phyloP scores from a whole-genome alignment of 805 yeast species.

The Metschnikowia matae region DNA sequence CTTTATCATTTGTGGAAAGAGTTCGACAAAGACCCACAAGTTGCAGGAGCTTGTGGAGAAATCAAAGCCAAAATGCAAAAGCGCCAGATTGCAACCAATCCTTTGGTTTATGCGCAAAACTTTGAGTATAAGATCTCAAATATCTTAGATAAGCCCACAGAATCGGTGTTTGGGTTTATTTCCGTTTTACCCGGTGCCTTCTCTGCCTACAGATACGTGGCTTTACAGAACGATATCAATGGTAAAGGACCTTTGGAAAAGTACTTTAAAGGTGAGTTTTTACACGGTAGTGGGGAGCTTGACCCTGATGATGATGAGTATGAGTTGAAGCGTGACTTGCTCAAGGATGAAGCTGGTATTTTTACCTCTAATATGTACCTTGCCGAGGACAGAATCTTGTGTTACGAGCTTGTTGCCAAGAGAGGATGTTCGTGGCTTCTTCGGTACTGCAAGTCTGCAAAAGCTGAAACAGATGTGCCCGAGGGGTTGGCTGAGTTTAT shows the following conservation, averaged over 20 bases:
- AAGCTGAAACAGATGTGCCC: slow-evolving; percentile 69
- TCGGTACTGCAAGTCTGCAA: slow-evolving; percentile 57
- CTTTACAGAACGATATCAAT: slow-evolving; percentile 59
- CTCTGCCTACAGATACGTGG: slow-evolving; percentile 86
- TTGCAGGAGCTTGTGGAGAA: slow-evolving; percentile 98
- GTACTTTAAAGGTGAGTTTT: slow-evolving; percentile 88
- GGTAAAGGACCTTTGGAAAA: slow-evolving; percentile 86
- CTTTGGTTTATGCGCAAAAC: slow-evolving; percentile 93
- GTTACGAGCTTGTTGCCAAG: slow-evolving; percentile 92
- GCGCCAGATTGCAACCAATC: slow-evolving; percentile 57
- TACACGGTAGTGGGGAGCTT: slow-evolving; percentile 56
- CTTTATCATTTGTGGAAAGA: slow-evolving; percentile 87
- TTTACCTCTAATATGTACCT: slow-evolving; percentile 94
- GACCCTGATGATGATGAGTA: slow-evolving; percentile 34
- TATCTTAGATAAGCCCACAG: slow-evolving; percentile 93
- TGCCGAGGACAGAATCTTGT: slow-evolving; percentile 93
- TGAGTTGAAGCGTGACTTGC: slow-evolving; percentile 33
- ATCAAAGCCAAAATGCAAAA: slow-evolving; percentile 50
- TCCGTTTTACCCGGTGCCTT: slow-evolving; percentile 96
- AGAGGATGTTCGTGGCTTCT: slow-evolving; percentile 55
- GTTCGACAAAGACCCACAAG: slow-evolving; percentile 68
- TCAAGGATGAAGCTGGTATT: slow-evolving; percentile 50
- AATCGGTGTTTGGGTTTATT: slow-evolving; percentile 90
- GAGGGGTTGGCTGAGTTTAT: slow-evolving; percentile 58
- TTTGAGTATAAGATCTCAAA: slow-evolving; percentile 96